Conservation (phyloP, 2,329 filamentous ascomycete genomes). For the Talaromyces atroroseus region DNA sequence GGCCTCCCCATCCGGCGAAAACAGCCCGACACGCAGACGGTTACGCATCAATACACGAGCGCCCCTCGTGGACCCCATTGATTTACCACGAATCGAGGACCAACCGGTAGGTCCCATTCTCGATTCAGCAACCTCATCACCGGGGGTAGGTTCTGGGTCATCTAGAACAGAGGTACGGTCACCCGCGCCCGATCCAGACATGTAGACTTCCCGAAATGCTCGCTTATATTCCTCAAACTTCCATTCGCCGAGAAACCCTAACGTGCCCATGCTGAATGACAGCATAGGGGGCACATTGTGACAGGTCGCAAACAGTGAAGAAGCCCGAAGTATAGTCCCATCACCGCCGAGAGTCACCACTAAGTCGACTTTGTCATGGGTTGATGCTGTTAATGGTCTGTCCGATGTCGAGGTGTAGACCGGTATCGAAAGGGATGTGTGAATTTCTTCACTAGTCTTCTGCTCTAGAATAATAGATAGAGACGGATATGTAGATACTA, state of each 20-base stretch:
- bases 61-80: slow-evolving; percentile 66
- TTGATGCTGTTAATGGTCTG: slow-evolving; percentile 37
- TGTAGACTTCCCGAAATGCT: slow-evolving; percentile 88
- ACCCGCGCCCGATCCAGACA: slow-evolving; percentile 60
- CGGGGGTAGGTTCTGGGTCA: slow-evolving; percentile 35
- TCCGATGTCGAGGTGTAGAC: slow-evolving; percentile 53
- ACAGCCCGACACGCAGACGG: slow-evolving; percentile 79
- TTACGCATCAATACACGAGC: slow-evolving; percentile 83
- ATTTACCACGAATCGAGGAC: slow-evolving; percentile 71
- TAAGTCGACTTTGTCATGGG: slow-evolving; percentile 78
- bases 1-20: slow-evolving; percentile 57
- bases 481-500: slow-evolving; percentile 71
- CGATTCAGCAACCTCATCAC: slow-evolving; percentile 20
- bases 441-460: slow-evolving; percentile 65
- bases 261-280: slow-evolving; percentile 92
- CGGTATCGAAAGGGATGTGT: slow-evolving; percentile 65
- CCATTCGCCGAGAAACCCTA: slow-evolving; percentile 95
- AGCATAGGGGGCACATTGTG: slow-evolving; percentile 81
- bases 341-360: slow-evolving; percentile 89
- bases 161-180: slow-evolving; percentile 41
- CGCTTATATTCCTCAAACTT: slow-evolving; percentile 89
- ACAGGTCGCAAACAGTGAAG: slow-evolving; percentile 78
- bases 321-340: slow-evolving; percentile 80
- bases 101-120: slow-evolving; percentile 51
- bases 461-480: slow-evolving; percentile 80